A percentile compares a stretch with the other conserved stretches of the same genome.
phyloP scores from a whole-genome alignment of 2,329 filamentous ascomycete genomes.

The Fusarium newnesense region DNA sequence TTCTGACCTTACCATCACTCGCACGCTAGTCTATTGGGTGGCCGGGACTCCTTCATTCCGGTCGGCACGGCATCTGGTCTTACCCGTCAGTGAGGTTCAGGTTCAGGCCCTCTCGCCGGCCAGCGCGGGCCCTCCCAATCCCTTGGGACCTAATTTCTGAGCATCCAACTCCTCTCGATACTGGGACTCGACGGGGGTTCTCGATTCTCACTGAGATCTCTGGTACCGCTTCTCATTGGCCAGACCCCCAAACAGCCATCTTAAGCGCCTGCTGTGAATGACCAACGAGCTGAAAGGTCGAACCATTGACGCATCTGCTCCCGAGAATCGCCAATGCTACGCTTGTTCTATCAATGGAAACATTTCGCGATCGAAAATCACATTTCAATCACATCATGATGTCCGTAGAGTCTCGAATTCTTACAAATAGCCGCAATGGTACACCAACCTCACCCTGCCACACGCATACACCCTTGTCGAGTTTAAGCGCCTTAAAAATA shows the following conservation, averaged over 20 bases:
- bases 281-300: neutral
- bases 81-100: conserved; percentile 4
- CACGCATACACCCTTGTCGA: conserved; percentile 11
- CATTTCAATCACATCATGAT: conserved; percentile 15
- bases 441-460: conserved; percentile 20
- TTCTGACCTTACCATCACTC: conserved; percentile 3
- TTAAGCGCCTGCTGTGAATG: conserved; percentile 4
- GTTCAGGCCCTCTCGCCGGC: neutral
- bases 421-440: conserved; percentile 23
- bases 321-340: neutral
- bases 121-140: conserved; percentile 36
- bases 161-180: conserved; percentile 6
- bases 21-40: conserved; percentile 2
- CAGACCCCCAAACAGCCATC: neutral
- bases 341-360: neutral
- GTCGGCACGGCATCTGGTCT: conserved; percentile 19
- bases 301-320: neutral
- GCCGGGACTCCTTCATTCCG: conserved; percentile 17
- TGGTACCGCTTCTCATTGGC: conserved; percentile 39
- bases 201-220: conserved; percentile 40
- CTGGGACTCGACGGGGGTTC: conserved; percentile 22
- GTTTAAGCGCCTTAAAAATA: conserved; percentile 46
- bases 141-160: conserved; percentile 32
- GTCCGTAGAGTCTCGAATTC: conserved; percentile 7
- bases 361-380: neutral